phyloP scores from a whole-genome alignment of 225 moss, liverwort and hornwort genomes.

The Sphagnum tenellum region DNA sequence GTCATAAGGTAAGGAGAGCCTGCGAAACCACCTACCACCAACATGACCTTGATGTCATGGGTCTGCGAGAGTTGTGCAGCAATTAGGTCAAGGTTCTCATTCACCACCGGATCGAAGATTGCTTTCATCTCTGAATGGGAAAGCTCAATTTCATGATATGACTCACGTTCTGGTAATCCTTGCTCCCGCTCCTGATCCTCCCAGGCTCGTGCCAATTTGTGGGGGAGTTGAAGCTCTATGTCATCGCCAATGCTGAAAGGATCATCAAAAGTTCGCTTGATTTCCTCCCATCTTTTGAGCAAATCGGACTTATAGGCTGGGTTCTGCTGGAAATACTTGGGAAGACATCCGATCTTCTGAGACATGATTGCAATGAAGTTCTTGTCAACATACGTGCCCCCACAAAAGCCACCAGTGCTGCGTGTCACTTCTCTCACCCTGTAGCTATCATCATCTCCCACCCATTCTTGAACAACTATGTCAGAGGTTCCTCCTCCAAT shows the following conservation, averaged over 20 bases:
- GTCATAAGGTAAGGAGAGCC: slow-evolving; percentile 28
- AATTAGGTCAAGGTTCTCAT: slow-evolving; percentile 16
- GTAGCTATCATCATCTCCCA: background rate
- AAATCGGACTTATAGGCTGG: slow-evolving; percentile 1
- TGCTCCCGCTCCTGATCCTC: slow-evolving; percentile 2
- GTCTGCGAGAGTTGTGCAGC: slow-evolving; percentile 3
- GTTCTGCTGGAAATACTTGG: background rate
- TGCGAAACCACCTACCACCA: slow-evolving; percentile 48
- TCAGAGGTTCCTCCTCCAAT: slow-evolving; percentile 56
- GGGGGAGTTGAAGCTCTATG: slow-evolving; percentile 8
- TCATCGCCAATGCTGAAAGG: background rate
- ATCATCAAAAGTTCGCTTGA: slow-evolving; percentile 15
- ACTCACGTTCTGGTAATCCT: background rate
- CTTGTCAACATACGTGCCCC: slow-evolving; percentile 29
- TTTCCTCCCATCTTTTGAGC: slow-evolving; percentile 10
- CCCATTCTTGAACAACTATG: slow-evolving; percentile 22
- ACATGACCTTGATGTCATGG: slow-evolving; percentile 10
- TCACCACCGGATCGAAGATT: slow-evolving; percentile 19
- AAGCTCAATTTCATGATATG: slow-evolving; percentile 14
- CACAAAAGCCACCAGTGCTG: slow-evolving; percentile 24
- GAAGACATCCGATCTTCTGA: slow-evolving; percentile 24
- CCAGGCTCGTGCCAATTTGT: slow-evolving; percentile 17
- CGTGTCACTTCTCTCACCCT: slow-evolving; percentile 15
- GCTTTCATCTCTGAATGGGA: slow-evolving; percentile 13
- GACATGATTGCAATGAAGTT: slow-evolving; percentile 17